These are phyloP conservation scores for baker's yeast (Saccharomyces cerevisiae) DNA, from an alignment of 805 yeast species.

Conservation along the genomic window DNA sequence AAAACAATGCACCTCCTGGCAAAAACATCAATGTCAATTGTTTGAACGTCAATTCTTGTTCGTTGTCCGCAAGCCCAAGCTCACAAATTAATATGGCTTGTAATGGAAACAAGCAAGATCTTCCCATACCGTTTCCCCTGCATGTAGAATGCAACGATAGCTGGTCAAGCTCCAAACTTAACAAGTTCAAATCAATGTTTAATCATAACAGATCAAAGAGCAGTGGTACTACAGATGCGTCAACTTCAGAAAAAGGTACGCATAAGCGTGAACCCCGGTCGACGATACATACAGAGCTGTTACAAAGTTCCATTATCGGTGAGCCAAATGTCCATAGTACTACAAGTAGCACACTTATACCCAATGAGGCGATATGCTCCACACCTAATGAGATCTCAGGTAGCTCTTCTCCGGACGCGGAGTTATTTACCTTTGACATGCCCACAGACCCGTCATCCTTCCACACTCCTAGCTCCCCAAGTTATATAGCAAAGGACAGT, in stretches of 20 bases:
- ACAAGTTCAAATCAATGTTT: neutral
- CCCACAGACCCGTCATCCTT: neutral
- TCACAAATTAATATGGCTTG: neutral
- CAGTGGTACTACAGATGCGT: neutral
- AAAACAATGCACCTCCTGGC: neutral
- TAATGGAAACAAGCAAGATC: neutral
- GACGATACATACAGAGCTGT: neutral
- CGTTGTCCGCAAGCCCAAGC: neutral
- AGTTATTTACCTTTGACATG: neutral
- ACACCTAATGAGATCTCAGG: neutral
- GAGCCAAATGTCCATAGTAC: neutral
- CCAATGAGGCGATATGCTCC: neutral
- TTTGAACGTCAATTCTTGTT: neutral
- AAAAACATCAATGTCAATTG: neutral
- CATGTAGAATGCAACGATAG: neutral
- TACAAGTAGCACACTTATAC: neutral
- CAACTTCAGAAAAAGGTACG: neutral
- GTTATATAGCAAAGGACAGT: slow-evolving; percentile 6
- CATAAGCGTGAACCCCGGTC: neutral
- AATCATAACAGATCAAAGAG: neutral
- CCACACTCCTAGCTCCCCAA: neutral
- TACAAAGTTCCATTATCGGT: neutral
- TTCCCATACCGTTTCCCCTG: neutral
- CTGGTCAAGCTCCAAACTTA: neutral
- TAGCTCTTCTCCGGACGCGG: neutral